phyloP scores from a whole-genome alignment of 441 rosid species.

The Jatropha podagrica region DNA sequence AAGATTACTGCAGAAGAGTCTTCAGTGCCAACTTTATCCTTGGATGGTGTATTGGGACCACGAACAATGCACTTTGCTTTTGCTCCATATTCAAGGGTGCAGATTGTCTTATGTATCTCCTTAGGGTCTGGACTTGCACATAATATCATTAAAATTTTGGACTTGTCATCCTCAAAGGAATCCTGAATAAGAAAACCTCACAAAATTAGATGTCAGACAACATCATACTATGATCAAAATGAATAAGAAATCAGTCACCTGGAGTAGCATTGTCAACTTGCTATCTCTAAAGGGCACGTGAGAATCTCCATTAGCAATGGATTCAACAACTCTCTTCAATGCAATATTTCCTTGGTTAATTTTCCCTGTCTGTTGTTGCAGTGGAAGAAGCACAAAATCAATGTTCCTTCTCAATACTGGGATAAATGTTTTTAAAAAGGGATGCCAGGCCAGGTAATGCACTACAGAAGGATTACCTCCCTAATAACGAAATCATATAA shows the following conservation, averaged over 20 bases:
- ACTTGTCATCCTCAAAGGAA: constrained; percentile 95
- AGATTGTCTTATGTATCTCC: constrained; percentile 90
- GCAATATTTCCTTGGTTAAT: constrained; percentile 96
- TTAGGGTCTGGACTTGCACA: constrained; percentile 98
- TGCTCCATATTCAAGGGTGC: constrained; percentile 96
- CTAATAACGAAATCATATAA: neutral
- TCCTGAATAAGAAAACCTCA: constrained; percentile 45
- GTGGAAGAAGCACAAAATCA: constrained; percentile 24
- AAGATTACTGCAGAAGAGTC: constrained; percentile 60
- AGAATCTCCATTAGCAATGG: constrained; percentile 97
- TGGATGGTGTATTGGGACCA: constrained; percentile 73
- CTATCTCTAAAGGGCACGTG: constrained; percentile 99
- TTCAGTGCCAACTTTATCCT: constrained; percentile 59
- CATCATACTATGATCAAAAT: constrained; percentile 9
- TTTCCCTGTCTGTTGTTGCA: constrained; percentile 72
- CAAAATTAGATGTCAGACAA: neutral
- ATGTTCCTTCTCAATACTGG: neutral
- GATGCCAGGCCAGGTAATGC: neutral
- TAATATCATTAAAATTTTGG: constrained; percentile 88
- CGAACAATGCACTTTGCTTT: constrained; percentile 96
- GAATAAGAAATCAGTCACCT: constrained; percentile 51
- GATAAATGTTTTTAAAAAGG: neutral
- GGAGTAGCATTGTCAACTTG: constrained; percentile 91
- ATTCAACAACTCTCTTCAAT: constrained; percentile 92
- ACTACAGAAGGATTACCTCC: neutral